These are phyloP conservation scores for Erodium moschatum DNA, from an alignment of 441 rosid species.

Conservation along the genomic window DNA sequence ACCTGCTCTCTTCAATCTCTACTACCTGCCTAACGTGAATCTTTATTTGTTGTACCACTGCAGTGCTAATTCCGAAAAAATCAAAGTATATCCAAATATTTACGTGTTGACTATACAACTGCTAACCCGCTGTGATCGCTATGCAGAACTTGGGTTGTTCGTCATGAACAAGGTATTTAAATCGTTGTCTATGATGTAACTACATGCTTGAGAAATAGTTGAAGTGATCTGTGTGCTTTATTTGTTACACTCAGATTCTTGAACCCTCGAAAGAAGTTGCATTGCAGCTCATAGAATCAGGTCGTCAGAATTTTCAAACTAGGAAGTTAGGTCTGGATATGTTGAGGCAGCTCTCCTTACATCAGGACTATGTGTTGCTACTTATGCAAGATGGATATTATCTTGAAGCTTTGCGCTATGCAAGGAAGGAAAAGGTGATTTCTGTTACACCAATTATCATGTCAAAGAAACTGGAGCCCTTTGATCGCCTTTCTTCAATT, in stretches of 20 bases:
- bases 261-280: slow-evolving; percentile 97
- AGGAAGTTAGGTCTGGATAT: slow-evolving; percentile 88
- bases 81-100: slow-evolving; percentile 60
- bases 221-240: not conserved
- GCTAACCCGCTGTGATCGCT: slow-evolving; percentile 54
- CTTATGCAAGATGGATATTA: slow-evolving; percentile 85
- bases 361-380: slow-evolving; percentile 64
- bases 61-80: slow-evolving; percentile 69
- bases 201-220: not conserved
- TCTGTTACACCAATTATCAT: not conserved
- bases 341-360: slow-evolving; percentile 81
- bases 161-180: slow-evolving; percentile 66
- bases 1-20: not conserved
- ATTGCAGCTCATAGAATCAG: slow-evolving; percentile 72
- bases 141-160: slow-evolving; percentile 66
- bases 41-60: slow-evolving; percentile 22
- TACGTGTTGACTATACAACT: slow-evolving; percentile 66
- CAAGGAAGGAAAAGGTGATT: slow-evolving; percentile 73
- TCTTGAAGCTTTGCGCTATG: slow-evolving; percentile 81
- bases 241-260: slow-evolving; percentile 47
- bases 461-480: not conserved
- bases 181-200: not conserved
- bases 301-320: slow-evolving; percentile 50
- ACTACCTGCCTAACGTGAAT: not conserved
- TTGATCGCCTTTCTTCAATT: not conserved